Percentiles rank a stretch among this genome's conserved stretches.
phyloP scores from a whole-genome alignment of 495 filamentous ascomycete genomes.

The Penicillium arizonense region DNA sequence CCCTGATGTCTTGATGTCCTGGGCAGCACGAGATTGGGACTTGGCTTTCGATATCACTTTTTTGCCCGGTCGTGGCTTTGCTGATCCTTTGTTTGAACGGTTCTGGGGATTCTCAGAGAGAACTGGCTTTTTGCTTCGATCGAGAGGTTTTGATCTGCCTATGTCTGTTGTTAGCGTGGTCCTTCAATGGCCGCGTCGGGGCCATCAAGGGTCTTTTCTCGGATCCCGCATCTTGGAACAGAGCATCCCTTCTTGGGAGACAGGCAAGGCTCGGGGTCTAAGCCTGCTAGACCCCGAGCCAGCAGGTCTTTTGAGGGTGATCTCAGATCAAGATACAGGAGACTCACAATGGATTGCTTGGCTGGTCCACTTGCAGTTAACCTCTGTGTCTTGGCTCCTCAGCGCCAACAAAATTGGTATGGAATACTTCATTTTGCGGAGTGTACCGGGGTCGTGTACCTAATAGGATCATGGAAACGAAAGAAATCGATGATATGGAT shows the following conservation, averaged over 20 bases:
- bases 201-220: neutral
- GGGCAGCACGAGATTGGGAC: neutral
- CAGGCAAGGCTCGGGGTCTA: no score
- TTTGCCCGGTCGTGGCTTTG: constrained; percentile 2
- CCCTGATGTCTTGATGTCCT: constrained; percentile 21
- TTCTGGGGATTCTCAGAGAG: constrained; percentile 8
- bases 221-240: neutral
- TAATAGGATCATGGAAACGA: neutral
- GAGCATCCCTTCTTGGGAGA: neutral
- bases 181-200: neutral
- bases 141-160: constrained; percentile 7
- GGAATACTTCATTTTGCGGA: constrained; percentile 37
- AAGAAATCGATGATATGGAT: neutral
- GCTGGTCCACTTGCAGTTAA: constrained; percentile 26
- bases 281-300: neutral
- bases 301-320: no score
- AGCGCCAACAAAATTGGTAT: constrained; percentile 38
- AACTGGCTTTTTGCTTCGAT: neutral
- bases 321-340: neutral
- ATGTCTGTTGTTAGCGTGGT: neutral
- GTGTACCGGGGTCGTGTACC: constrained; percentile 1
- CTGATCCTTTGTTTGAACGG: neutral
- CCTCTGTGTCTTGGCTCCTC: constrained; percentile 25
- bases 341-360: constrained; percentile 21
- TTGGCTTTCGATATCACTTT: neutral